Evolutionary conservation across 495 filamentous ascomycete genomes (phyloP).

Genomic region (Penicillium dipodomyicola): DNA sequence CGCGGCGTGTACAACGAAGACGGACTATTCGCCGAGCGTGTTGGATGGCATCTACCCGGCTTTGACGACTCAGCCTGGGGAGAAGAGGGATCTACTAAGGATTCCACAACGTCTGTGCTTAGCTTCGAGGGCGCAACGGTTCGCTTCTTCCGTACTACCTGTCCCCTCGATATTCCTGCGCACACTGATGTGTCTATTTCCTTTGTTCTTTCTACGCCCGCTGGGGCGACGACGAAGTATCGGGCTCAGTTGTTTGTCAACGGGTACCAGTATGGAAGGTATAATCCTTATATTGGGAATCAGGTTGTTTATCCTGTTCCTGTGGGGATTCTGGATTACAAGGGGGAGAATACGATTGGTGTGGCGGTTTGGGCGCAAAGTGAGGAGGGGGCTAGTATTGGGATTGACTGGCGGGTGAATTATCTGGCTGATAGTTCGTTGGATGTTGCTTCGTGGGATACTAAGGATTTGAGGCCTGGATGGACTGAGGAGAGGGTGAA

Average conservation of each 20-base stretch:
- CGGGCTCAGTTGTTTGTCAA: slow-evolving; percentile 47
- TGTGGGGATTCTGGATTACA: slow-evolving; percentile 47
- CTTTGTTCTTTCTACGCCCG: slow-evolving; percentile 33
- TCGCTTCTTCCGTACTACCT: slow-evolving; percentile 59
- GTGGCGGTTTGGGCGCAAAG: slow-evolving; percentile 51
- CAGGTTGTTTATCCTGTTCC: slow-evolving; percentile 52
- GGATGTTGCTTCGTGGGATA: slow-evolving; percentile 38
- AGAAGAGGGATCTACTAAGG: slow-evolving; percentile 10
- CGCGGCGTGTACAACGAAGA: slow-evolving; percentile 77
- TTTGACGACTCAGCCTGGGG: slow-evolving; percentile 50
- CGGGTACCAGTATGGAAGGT: slow-evolving; percentile 54
- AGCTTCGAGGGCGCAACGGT: slow-evolving; percentile 46
- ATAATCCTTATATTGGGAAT: slow-evolving; percentile 49
- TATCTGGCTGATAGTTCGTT: slow-evolving; percentile 44
- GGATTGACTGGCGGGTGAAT: slow-evolving; percentile 38
- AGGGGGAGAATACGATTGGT: slow-evolving; percentile 44
- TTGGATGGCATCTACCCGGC: slow-evolving; percentile 63
- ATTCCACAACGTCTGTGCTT: slow-evolving; percentile 32
- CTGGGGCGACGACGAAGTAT: slow-evolving; percentile 21
- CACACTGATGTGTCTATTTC: slow-evolving; percentile 48
- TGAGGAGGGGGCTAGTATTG: slow-evolving; percentile 39
- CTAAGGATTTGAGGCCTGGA: slow-evolving; percentile 38
- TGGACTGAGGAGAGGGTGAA: slow-evolving; percentile 36
- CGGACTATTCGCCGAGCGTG: slow-evolving; percentile 63
- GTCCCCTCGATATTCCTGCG: slow-evolving; percentile 50